A percentile compares a stretch with the other conserved stretches of the same genome.
Conservation (phyloP, 257 asterid genomes). For the Solanum boliviense region DNA sequence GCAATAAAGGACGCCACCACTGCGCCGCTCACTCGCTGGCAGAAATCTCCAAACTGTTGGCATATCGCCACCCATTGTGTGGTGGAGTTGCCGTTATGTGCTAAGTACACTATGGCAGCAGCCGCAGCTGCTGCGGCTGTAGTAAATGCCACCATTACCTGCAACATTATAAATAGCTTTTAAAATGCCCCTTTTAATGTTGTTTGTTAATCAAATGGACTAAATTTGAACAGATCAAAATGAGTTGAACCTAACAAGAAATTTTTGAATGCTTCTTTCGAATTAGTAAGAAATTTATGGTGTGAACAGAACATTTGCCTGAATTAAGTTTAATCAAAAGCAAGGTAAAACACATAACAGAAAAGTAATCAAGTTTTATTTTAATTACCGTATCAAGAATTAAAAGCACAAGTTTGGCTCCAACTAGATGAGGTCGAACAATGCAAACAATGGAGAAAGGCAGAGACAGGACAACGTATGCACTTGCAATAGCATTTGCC, state of each 20-base stretch:
- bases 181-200: neutral
- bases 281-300: neutral
- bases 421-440: constrained; percentile 53
- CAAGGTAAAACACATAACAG: neutral
- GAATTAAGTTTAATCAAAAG: neutral
- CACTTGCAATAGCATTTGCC: constrained; percentile 67
- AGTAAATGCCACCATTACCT: constrained; percentile 53
- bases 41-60: constrained; percentile 60
- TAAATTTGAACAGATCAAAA: neutral
- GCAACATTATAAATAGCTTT: neutral
- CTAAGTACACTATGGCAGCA: constrained; percentile 69
- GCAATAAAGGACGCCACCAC: constrained; percentile 82
- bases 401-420: constrained; percentile 55
- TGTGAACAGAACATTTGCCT: neutral
- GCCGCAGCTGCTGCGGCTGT: constrained; percentile 64
- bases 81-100: constrained; percentile 67
- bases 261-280: neutral
- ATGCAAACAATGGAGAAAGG: constrained; percentile 78
- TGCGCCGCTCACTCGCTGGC: constrained; percentile 72
- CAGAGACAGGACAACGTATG: constrained; percentile 67
- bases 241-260: neutral
- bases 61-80: constrained; percentile 74
- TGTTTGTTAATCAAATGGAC: neutral
- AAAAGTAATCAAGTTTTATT: neutral
- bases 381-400: constrained; percentile 53